These are phyloP conservation scores for Teratosphaeria zuluensis DNA, from an alignment of 2,329 filamentous ascomycete genomes.

Conservation along the genomic window DNA sequence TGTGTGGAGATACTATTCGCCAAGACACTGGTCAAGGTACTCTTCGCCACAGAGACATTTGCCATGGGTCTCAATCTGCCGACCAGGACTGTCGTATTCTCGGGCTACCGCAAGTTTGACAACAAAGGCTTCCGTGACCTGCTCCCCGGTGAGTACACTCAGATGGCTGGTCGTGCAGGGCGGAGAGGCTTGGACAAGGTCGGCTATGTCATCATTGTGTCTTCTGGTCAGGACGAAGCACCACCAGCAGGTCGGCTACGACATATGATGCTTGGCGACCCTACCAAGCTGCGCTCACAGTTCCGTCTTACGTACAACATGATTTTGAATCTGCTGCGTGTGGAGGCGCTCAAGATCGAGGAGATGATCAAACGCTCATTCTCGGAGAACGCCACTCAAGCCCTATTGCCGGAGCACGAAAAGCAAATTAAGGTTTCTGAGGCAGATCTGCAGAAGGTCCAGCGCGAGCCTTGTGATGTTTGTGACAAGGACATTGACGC, in stretches of 20 bases:
- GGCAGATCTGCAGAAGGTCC: constrained; percentile 81
- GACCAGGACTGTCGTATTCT: constrained; percentile 94
- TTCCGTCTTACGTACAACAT: constrained; percentile 98
- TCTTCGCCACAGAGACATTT: constrained; percentile 97
- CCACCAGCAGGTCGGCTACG: constrained; percentile 74
- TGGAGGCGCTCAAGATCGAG: constrained; percentile 95
- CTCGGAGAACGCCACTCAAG: constrained; percentile 94
- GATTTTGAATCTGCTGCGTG: constrained; percentile 90
- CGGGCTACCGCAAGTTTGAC: constrained; percentile 92
- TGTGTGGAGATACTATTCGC: constrained; percentile 95
- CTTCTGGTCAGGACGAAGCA: constrained; percentile 70
- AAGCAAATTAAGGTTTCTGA: constrained; percentile 89
- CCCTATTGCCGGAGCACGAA: constrained; percentile 86
- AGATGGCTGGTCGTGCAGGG: constrained; percentile 94
- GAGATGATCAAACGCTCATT: constrained; percentile 99
- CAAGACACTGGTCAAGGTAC: constrained; percentile 85
- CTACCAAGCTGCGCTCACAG: constrained; percentile 88
- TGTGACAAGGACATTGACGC: constrained; percentile 73
- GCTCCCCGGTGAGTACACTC: constrained; percentile 90
- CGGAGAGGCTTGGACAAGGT: constrained; percentile 86
- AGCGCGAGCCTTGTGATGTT: constrained; percentile 69
- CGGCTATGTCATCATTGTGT: constrained; percentile 88
- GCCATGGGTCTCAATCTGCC: constrained; percentile 96
- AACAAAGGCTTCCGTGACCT: constrained; percentile 85
- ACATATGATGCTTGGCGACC: constrained; percentile 92